These are phyloP conservation scores for Posidonia australis DNA, from an alignment of 106 monocot species.

Conservation along the genomic window DNA sequence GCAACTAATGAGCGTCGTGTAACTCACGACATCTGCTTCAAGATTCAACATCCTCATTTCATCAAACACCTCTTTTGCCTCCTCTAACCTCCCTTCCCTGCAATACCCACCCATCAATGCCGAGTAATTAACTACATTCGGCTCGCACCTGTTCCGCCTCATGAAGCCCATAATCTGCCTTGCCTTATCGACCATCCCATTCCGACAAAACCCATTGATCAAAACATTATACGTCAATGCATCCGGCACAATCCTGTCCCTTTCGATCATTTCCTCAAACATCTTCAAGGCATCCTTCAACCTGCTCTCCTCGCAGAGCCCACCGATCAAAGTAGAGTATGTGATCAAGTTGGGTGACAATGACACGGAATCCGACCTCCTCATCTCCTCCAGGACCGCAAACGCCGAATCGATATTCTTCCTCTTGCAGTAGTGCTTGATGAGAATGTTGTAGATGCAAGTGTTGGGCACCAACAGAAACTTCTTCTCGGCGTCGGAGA, in stretches of 20 bases:
- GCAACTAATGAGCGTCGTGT: constrained; percentile 56
- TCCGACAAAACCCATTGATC: constrained; percentile 67
- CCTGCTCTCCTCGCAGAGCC: constrained; percentile 36
- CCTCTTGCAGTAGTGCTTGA: constrained; percentile 44
- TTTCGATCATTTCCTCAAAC: constrained; percentile 95
- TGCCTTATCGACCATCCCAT: constrained; percentile 60
- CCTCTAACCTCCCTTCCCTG: constrained; percentile 44
- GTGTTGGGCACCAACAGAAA: constrained; percentile 31
- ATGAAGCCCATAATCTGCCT: constrained; percentile 47
- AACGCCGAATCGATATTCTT: constrained; percentile 39
- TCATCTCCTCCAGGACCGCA: constrained; percentile 40
- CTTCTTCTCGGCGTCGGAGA: constrained; percentile 19
- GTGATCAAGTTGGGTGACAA: constrained; percentile 57
- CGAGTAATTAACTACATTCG: constrained; percentile 70
- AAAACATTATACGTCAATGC: constrained; percentile 57
- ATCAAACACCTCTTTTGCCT: constrained; percentile 46
- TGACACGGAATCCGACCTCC: neutral
- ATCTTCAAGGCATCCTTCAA: constrained; percentile 64
- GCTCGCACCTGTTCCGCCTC: constrained; percentile 65
- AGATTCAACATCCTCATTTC: constrained; percentile 36
- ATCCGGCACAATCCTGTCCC: constrained; percentile 60
- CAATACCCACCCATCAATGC: constrained; percentile 65
- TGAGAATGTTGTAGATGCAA: constrained; percentile 63
- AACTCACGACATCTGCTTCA: constrained; percentile 48
- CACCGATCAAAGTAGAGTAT: constrained; percentile 68